Base-by-base conservation (phyloP, 305 asterid species). In the Fraxinus latifolia region DNA sequence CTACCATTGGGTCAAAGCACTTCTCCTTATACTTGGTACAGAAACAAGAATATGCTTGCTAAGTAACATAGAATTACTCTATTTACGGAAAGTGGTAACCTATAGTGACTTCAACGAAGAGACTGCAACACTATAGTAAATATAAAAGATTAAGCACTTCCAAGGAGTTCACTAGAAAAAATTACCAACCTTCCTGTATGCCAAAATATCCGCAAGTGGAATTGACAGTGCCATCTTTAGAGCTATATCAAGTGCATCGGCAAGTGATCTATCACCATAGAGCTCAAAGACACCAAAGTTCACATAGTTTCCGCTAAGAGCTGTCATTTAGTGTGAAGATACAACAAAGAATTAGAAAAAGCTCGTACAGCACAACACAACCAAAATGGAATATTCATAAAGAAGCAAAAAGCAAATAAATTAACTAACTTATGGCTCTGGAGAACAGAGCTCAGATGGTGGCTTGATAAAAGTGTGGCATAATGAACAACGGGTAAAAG, bases 211-310 rank as follows among this genome's bases (percentile, higher is more conserved):
- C 47, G 93, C 88, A 82, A 92, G 85, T 27, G 98, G 97, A 86
- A 96, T 87, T 77, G 97, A 90, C 21, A 94, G 85, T 1, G 91
- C 90, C 98, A 96, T 90, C 93, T 90, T 96, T 82, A 94, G 92
- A 81, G 97, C 88, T 79, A 92, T 89, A 87, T 94, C 98, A 84
- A 94, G 95, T 74, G 95, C 98, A 93, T 94, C 97, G 68, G 97
- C 97, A 82, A 96, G 99, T 77, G 99, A 97, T 90, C 99, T 90
- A 87, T 96, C 99, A 7, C 99, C 99, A 84, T 96, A 96, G 67
- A 96, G 95, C 85, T 96, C 99, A 80, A 96, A 96, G 79, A 96
- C 98, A 21, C 99, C 99, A 82, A 96, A 96, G 88, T 96, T 96
- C 91, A 93, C 97, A 87, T 96, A 96, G 85, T 93, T 94, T 80